Percentiles rank a stretch among this genome's conserved stretches.
These are phyloP conservation scores for Saussurea involucrata DNA, from an alignment of 129 eudicot genomes.

Conservation along the genomic window DNA sequence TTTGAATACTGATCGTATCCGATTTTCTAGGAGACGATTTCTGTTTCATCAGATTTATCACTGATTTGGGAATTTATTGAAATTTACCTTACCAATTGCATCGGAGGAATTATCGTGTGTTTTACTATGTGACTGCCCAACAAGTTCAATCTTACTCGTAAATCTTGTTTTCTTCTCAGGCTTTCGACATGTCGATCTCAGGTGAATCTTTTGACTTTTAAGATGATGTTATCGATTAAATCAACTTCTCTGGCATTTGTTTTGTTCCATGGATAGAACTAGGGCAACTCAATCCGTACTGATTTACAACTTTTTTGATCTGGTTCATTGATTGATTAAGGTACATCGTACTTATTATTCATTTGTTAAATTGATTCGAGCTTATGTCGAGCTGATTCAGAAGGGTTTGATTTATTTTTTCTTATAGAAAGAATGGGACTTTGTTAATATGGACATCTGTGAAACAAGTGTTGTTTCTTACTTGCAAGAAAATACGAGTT, in stretches of 20 bases:
- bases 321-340: background rate
- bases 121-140: conserved; percentile 8
- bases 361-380: conserved; percentile 3
- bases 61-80: background rate
- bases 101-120: background rate
- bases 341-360: background rate
- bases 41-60: background rate
- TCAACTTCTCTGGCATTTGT: background rate
- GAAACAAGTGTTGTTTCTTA: background rate
- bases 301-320: background rate
- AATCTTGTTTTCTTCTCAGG: conserved; percentile 24
- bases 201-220: background rate
- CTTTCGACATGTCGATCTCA: conserved; percentile 20
- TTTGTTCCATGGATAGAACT: background rate
- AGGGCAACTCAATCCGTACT: background rate
- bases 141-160: conserved; percentile 7
- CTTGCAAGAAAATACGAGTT: background rate
- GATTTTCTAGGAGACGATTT: conserved; percentile 7
- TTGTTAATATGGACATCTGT: background rate
- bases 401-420: background rate
- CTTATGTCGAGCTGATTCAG: background rate
- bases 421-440: background rate
- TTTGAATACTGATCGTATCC: conserved; percentile 1
- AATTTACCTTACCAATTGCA: background rate
- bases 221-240: background rate